Conservation (phyloP, 805 yeast species). For the Clavispora carvajalis region DNA sequence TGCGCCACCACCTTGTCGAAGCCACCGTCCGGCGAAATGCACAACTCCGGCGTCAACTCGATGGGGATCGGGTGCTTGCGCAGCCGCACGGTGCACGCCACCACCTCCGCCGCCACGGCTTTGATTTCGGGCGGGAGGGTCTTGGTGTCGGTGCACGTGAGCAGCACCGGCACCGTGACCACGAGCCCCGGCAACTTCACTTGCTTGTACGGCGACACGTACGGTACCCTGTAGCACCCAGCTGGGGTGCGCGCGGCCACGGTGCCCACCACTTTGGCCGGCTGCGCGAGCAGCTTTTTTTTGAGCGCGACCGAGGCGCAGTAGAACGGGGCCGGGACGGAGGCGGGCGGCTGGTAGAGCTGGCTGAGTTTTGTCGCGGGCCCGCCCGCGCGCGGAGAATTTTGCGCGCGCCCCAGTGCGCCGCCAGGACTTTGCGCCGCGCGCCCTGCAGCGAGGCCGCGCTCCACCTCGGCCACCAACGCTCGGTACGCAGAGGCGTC, state of each 20-base stretch:
- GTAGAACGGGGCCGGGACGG: conserved; percentile 3
- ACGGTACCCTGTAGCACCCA: conserved; percentile 11
- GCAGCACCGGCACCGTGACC: conserved; percentile 3
- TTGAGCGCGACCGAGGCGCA: conserved; percentile 16
- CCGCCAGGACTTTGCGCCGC: no score
- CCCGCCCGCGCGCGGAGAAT: no score
- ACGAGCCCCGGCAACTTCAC: conserved; percentile 2
- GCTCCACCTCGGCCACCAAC: neutral
- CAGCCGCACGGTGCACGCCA: conserved; percentile 20
- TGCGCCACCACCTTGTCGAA: conserved; percentile 19
- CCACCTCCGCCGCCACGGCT: conserved; percentile 11
- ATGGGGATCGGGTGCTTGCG: conserved; percentile 22
- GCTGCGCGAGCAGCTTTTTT: conserved; percentile 18
- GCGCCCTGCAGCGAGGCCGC: neutral
- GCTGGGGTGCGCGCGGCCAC: conserved; percentile 16
- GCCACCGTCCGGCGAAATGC: conserved; percentile 13
- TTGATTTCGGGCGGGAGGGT: conserved; percentile 13
- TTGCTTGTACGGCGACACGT: conserved; percentile 4
- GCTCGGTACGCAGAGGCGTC: neutral
- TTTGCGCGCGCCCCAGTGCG: no score
- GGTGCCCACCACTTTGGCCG: conserved; percentile 20
- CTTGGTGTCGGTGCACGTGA: conserved; percentile 6
- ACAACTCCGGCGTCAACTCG: conserved; percentile 13
- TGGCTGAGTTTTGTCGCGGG: conserved; percentile 16
- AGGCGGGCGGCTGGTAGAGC: conserved; percentile 4